These are phyloP conservation scores for Hypoxylon sp. DNA, from an alignment of 2,329 filamentous ascomycete species.

Conservation along the genomic window DNA sequence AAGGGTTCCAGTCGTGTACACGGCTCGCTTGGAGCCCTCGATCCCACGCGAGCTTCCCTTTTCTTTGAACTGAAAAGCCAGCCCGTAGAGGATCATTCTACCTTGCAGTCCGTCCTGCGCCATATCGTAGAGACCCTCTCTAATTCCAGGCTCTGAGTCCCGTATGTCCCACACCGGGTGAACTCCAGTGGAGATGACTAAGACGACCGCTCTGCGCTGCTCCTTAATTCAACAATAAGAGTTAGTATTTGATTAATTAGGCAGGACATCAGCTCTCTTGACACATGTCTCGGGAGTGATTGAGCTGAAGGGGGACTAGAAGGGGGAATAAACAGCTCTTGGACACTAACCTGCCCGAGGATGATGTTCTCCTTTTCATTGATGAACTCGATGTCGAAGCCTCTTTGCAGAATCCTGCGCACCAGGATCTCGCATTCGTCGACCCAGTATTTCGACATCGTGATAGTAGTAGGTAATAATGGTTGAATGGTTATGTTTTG, in stretches of 20 bases:
- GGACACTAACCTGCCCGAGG: too few species aligned
- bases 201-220: slow-evolving; percentile 2
- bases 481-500: neutral
- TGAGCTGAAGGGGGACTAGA: too few species aligned
- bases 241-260: too few species aligned
- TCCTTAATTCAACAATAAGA: too few species aligned
- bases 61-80: slow-evolving; percentile 26
- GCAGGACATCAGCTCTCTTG: too few species aligned
- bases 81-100: slow-evolving; percentile 33
- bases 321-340: too few species aligned
- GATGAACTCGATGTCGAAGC: slow-evolving; percentile 17
- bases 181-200: slow-evolving; percentile 19
- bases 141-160: slow-evolving; percentile 12
- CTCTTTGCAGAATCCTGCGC: slow-evolving; percentile 17
- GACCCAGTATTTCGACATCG: slow-evolving; percentile 5
- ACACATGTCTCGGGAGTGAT: too few species aligned
- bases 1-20: too few species aligned
- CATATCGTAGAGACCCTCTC: slow-evolving; percentile 29
- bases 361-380: too few species aligned
- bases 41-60: too few species aligned
- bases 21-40: too few species aligned
- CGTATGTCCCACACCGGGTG: slow-evolving; percentile 7
- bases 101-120: slow-evolving; percentile 20
- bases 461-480: neutral
- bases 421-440: slow-evolving; percentile 18